These are phyloP conservation scores for Nymphaea colorata DNA, from an alignment of 164 flowering plant species.

Conservation along the genomic window DNA sequence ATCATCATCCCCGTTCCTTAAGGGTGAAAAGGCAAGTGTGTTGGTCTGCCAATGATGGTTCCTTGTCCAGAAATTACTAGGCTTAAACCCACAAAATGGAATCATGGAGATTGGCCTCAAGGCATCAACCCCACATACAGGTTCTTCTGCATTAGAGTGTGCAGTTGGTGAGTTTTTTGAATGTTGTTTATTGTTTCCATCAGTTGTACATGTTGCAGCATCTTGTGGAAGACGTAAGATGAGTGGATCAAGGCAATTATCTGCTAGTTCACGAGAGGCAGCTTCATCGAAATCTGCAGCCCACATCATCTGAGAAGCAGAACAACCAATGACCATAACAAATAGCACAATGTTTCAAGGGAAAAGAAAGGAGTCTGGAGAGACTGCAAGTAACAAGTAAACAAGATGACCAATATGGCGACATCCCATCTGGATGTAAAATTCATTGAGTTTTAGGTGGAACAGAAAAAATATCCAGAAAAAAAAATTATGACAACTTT, in stretches of 20 bases:
- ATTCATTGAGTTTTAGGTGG: too few relatives aligned
- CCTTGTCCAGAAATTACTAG: slow-evolving; percentile 46
- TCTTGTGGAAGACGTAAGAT: slow-evolving; percentile 34
- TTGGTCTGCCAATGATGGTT: slow-evolving; percentile 28
- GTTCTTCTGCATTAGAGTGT: slow-evolving; percentile 20
- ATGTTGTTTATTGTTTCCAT: slow-evolving; percentile 18
- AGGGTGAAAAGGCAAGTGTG: slow-evolving; percentile 22
- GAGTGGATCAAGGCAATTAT: slow-evolving; percentile 53
- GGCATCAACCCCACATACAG: slow-evolving; percentile 23
- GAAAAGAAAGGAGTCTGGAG: not conserved
- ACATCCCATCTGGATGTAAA: too few relatives aligned
- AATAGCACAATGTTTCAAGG: not conserved
- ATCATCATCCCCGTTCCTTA: slow-evolving; percentile 54
- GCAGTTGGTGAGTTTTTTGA: slow-evolving; percentile 25
- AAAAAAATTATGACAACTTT: too few relatives aligned
- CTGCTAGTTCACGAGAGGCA: slow-evolving; percentile 31
- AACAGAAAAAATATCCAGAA: too few relatives aligned
- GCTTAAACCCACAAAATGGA: slow-evolving; percentile 74
- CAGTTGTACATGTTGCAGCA: slow-evolving; percentile 25
- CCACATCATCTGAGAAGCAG: slow-evolving; percentile 76
- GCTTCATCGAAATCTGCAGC: slow-evolving; percentile 88
- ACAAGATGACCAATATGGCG: too few relatives aligned
- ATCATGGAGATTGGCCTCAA: slow-evolving; percentile 27
- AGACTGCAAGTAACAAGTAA: not conserved
- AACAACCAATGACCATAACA: not conserved